Evolutionary conservation across 75 land plant genomes (phyloP).

Genomic region (Isoetes taiwanensis): DNA sequence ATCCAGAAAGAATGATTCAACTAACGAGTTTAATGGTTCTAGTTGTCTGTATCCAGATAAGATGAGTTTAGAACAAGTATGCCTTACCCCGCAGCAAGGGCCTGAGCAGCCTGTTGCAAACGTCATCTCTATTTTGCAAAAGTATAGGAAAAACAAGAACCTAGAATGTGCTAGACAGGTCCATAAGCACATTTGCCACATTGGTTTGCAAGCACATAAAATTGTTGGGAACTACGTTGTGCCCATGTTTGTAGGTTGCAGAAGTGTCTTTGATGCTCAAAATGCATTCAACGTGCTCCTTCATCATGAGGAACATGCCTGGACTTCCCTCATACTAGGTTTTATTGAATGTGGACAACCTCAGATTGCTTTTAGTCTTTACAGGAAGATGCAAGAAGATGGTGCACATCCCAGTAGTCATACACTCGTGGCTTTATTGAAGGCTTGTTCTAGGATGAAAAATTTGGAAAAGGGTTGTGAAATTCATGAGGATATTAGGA

Average conservation of each 20-base stretch:
- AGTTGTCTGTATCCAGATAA: no score
- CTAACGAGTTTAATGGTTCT: no score
- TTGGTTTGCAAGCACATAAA: no score
- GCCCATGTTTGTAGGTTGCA: not conserved
- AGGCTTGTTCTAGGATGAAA: not conserved
- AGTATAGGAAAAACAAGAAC: no score
- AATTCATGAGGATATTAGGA: not conserved
- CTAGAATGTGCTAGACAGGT: no score
- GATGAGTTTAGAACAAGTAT: no score
- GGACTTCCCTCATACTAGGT: not conserved
- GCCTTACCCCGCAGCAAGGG: no score
- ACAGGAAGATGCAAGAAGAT: not conserved
- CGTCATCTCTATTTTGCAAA: no score
- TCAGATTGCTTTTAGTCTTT: not conserved
- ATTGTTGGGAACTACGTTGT: no score
- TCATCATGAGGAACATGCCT: not conserved
- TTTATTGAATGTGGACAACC: not conserved
- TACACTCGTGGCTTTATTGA: not conserved
- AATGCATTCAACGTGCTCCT: not conserved
- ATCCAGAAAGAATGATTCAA: no score
- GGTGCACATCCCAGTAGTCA: not conserved
- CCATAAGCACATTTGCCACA: no score
- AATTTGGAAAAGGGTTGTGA: not conserved
- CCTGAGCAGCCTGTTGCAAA: no score
- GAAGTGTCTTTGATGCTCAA: not conserved